Conservation (phyloP, 2,329 filamentous ascomycete genomes). For the Penicillium sp. region DNA sequence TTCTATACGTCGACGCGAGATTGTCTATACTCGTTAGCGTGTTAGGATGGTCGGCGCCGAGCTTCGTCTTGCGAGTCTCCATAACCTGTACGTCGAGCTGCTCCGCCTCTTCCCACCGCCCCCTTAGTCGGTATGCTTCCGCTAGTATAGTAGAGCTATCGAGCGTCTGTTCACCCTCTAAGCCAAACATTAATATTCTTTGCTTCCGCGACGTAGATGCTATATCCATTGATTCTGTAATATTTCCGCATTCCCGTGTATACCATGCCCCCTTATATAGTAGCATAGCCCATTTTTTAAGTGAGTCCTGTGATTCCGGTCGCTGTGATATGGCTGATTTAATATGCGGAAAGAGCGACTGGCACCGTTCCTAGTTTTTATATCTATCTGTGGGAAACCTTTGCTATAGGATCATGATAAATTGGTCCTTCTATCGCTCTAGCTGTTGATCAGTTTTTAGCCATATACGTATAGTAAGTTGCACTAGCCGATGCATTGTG, state of each 20-base stretch:
- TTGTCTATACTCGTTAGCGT: too few species aligned
- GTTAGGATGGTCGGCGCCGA: neutral
- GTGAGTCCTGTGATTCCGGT: neutral
- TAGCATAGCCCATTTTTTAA: neutral
- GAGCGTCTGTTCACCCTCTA: neutral
- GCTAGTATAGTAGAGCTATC: neutral
- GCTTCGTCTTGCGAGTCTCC: neutral
- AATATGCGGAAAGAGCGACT: too few species aligned
- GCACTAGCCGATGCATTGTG: too few species aligned
- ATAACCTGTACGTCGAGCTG: neutral
- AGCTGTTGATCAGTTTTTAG: slow-evolving; percentile 24
- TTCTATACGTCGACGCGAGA: neutral
- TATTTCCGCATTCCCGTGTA: slow-evolving; percentile 2
- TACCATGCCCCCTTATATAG: slow-evolving; percentile 3
- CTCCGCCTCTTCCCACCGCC: neutral
- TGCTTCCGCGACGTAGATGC: neutral
- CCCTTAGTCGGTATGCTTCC: slow-evolving; percentile 17
- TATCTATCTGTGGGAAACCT: slow-evolving; percentile 21
- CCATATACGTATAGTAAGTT: slow-evolving; percentile 26
- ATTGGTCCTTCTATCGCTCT: slow-evolving; percentile 23
- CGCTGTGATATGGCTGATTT: slow-evolving; percentile 14
- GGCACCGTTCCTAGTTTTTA: slow-evolving; percentile 25
- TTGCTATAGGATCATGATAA: slow-evolving; percentile 15
- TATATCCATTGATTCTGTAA: neutral
- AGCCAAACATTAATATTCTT: neutral